Base-by-base conservation (phyloP, 1,284 basidiomycete species). In the Ceratobasidium sp. region DNA sequence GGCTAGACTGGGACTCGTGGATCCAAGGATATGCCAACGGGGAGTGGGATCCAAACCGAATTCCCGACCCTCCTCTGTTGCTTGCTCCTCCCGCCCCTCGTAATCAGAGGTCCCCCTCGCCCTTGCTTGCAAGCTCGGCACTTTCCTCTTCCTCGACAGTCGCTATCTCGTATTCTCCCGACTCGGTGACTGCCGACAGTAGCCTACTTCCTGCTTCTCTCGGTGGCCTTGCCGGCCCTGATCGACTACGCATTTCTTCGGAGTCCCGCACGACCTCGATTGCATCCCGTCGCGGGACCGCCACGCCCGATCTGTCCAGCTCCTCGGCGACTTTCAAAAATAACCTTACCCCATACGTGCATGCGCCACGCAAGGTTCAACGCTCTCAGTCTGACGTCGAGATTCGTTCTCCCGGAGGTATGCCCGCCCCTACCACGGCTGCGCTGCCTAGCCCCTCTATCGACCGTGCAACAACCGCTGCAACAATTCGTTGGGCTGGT, bases 401-500 rank as follows among this genome's bases (percentile, higher is more conserved):
- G 38, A 83, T 73, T 60, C 30, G 53, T 33, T 53, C 72, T 11
- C 63, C 73, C 6, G 61, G 59, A 18, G 74, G 69, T n/a, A 56
- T 70, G 7, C 67, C 67, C 1, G 25, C 53, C 3, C 18, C 60
- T 30, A 56, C 60, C 2, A 49, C 42, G 3, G 62, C 46, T 23
- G 48, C 48, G n/a, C 36, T 71, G 33, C 62, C 59, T 44, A 74
- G 62, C 49, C 66, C 70, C 14, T 60, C 67, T 16, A 49, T 73
- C n/a, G 63, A 73, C 46, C 73, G 74, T 14, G 70, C 86, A 18
- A 86, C 92, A 0, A 85, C 90, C 0, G 93, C 92, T 0, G 93
- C 93, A 0, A 90, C 93, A 0, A 88, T 95, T 79, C 90, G 94
- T 28, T 90, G 90, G 86, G 93, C 93, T 21, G 79, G 81, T 1